Percentiles rank a stretch among this genome's conserved stretches.
Conservation (phyloP, 768 basidiomycete genomes). For the Leccinum subtestaceum region DNA sequence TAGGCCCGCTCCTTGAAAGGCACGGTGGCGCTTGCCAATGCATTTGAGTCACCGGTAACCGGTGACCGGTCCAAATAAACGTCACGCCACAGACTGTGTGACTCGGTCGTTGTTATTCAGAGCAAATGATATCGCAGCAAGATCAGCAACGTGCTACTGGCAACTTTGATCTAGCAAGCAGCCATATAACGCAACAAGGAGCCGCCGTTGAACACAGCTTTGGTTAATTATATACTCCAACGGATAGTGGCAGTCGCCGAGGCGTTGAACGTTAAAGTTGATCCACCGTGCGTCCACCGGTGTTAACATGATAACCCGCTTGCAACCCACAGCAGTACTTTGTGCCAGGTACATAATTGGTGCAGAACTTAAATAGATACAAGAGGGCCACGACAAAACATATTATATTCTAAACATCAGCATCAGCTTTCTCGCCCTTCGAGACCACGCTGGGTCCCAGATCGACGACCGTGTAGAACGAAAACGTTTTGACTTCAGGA, state of each 20-base stretch:
- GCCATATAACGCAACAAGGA: too few species aligned
- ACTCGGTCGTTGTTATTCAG: background rate
- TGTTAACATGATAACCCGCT: background rate
- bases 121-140: background rate
- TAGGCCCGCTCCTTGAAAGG: background rate
- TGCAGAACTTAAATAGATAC: background rate
- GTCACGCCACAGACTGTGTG: background rate
- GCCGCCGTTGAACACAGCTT: background rate
- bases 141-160: background rate
- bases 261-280: too few species aligned
- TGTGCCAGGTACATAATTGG: background rate
- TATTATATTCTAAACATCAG: slow-evolving; percentile 11
- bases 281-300: background rate
- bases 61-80: background rate
- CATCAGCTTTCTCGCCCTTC: slow-evolving; percentile 45
- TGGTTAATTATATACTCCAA: background rate
- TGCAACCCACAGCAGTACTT: background rate
- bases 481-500: slow-evolving; percentile 82
- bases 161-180: background rate
- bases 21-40: background rate
- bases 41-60: background rate
- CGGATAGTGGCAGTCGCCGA: background rate
- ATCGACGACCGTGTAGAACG: slow-evolving; percentile 83
- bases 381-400: background rate
- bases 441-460: slow-evolving; percentile 68